A percentile compares a stretch with the other conserved stretches of the same genome.
Evolutionary conservation across 306 rosid genomes (phyloP).

Genomic region (Prosopis cineraria): DNA sequence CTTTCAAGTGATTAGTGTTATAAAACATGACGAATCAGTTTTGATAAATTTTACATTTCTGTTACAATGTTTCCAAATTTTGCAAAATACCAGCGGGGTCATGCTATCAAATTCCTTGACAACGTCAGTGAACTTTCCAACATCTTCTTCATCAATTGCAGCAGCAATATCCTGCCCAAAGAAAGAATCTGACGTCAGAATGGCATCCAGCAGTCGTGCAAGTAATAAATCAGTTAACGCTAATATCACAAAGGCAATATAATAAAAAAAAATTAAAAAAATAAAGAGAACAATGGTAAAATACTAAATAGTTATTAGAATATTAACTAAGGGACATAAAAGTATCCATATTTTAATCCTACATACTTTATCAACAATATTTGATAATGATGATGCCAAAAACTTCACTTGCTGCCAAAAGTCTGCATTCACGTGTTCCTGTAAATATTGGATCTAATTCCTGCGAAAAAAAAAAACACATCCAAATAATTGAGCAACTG

Average conservation of each 20-base stretch:
- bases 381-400: slow-evolving; percentile 6
- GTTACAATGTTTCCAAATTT: slow-evolving; percentile 15
- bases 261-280: not conserved
- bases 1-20: not conserved
- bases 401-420: slow-evolving; percentile 65
- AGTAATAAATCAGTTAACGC: not conserved
- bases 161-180: slow-evolving; percentile 76
- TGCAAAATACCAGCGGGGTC: slow-evolving; percentile 79
- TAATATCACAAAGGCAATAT: not conserved
- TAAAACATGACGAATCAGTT: slow-evolving; percentile 6
- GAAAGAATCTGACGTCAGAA: slow-evolving; percentile 12
- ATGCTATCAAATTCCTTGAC: slow-evolving; percentile 94
- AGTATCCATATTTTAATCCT: slow-evolving; percentile 14
- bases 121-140: slow-evolving; percentile 79
- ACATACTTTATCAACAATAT: not conserved
- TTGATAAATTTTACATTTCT: slow-evolving; percentile 4
- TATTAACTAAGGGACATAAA: not conserved
- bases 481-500: slow-evolving; percentile 32
- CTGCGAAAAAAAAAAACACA: slow-evolving; percentile 54
- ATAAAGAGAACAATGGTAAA: not conserved
- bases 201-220: slow-evolving; percentile 5
- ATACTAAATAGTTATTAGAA: not conserved
- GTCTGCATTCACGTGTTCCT: slow-evolving; percentile 83
- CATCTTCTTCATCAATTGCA: slow-evolving; percentile 84
- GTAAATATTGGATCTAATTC: slow-evolving; percentile 96